Percentiles rank a stretch among this genome's conserved stretches.
Evolutionary conservation across 2,329 filamentous ascomycete species (phyloP).

Genomic region (Coleophoma eucalyptorum): DNA sequence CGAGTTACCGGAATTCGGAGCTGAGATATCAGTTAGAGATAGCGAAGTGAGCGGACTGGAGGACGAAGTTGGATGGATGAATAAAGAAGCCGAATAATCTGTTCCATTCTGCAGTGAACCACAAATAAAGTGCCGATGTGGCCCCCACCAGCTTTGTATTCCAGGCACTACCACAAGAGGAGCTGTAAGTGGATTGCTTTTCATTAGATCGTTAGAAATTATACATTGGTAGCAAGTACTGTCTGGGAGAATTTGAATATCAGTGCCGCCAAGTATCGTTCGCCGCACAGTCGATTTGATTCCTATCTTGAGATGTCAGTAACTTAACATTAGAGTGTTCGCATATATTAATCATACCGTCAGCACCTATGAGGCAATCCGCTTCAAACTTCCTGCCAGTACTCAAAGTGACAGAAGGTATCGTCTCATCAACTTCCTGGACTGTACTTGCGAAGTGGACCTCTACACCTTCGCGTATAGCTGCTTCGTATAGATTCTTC

Average conservation of each 20-base stretch:
- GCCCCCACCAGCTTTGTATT: background rate
- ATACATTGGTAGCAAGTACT: background rate
- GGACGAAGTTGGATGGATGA: no score
- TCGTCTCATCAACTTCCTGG: background rate
- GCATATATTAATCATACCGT: conserved; percentile 2
- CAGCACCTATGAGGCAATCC: conserved; percentile 6
- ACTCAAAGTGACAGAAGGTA: background rate
- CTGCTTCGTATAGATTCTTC: conserved; percentile 1
- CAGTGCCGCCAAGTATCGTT: background rate
- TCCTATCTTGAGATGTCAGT: background rate
- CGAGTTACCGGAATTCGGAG: background rate
- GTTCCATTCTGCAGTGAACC: background rate
- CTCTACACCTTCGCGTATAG: background rate
- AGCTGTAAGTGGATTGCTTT: background rate
- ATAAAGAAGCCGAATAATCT: no score
- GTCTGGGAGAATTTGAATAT: background rate
- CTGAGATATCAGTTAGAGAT: background rate
- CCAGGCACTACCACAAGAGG: background rate
- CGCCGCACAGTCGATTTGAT: conserved; percentile 1
- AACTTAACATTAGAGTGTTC: background rate
- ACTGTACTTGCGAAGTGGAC: background rate
- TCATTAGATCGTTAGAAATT: background rate
- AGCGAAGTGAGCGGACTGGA: background rate
- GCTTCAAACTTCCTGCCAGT: conserved; percentile 4
- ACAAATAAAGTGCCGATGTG: background rate